Evolutionary conservation across 164 flowering plant genomes (phyloP).

Genomic region (Dillenia turbinata): DNA sequence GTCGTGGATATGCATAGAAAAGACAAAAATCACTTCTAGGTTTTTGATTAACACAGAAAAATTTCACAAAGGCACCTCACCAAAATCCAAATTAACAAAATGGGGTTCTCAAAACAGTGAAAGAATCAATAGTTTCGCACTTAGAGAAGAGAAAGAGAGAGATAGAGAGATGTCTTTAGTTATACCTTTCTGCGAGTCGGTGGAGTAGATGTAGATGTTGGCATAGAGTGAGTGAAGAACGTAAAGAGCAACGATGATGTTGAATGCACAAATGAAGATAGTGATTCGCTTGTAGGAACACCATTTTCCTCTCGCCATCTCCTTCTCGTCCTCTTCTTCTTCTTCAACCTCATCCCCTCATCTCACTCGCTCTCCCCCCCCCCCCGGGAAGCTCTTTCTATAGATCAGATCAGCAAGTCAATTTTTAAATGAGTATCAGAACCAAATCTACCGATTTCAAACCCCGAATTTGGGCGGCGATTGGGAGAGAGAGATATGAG

Average conservation of each 20-base stretch:
- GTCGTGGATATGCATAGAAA: neutral
- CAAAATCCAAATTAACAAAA: constrained; percentile 1
- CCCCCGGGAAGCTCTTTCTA: too few species aligned
- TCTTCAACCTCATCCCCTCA: constrained; percentile 39
- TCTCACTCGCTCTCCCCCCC: constrained; percentile 5
- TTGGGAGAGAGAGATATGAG: too few species aligned
- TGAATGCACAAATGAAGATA: constrained; percentile 62
- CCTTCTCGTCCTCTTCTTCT: constrained; percentile 34
- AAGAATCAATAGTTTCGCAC: constrained; percentile 3
- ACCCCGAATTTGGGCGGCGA: too few species aligned
- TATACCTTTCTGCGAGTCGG: constrained; percentile 19
- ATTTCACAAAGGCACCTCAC: neutral
- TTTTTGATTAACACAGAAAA: neutral
- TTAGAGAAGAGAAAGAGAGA: neutral
- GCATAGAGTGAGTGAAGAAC: constrained; percentile 68
- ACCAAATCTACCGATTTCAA: too few species aligned
- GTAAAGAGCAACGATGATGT: constrained; percentile 75
- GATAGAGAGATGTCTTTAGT: too few species aligned
- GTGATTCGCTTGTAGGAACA: constrained; percentile 73
- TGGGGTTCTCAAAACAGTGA: neutral
- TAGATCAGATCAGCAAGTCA: too few species aligned
- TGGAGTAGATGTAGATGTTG: constrained; percentile 54
- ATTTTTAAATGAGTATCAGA: too few species aligned
- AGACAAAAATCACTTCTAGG: neutral
- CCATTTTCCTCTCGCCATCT: constrained; percentile 45